A percentile compares a stretch with the other conserved stretches of the same genome.
Conservation (phyloP, 2,329 filamentous ascomycete genomes). For the Parasarocladium wereldwijsianum region DNA sequence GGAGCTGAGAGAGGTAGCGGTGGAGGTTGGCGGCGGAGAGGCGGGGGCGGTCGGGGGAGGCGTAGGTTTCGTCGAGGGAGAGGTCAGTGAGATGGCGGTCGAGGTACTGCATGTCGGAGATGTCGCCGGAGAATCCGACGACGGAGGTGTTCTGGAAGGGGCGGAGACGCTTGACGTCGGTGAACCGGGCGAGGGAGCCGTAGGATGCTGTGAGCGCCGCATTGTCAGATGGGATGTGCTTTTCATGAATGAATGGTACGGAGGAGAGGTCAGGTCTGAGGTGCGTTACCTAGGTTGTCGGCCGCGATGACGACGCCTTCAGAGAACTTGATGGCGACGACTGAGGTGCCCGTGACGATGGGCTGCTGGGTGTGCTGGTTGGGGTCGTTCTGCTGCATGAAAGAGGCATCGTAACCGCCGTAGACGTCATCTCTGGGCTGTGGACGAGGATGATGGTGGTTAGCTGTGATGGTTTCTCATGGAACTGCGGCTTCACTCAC, state of each 20-base stretch:
- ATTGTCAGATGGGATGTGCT: background rate
- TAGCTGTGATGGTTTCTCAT: slow-evolving; percentile 8
- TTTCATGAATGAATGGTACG: background rate
- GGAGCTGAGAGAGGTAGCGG: slow-evolving; percentile 88
- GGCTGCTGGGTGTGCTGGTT: slow-evolving; percentile 83
- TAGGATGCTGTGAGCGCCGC: slow-evolving; percentile 66
- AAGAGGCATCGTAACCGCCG: slow-evolving; percentile 79
- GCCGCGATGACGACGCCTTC: slow-evolving; percentile 92
- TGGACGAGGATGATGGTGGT: slow-evolving; percentile 1
- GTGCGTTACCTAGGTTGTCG: slow-evolving; percentile 71
- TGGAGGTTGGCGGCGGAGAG: slow-evolving; percentile 91
- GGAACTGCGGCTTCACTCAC: slow-evolving; percentile 30
- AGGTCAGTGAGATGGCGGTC: slow-evolving; percentile 81
- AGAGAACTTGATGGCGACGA: slow-evolving; percentile 89
- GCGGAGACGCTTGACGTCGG: slow-evolving; percentile 88
- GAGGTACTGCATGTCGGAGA: slow-evolving; percentile 98
- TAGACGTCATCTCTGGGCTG: slow-evolving; percentile 97
- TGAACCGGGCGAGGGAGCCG: slow-evolving; percentile 91
- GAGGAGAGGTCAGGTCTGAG: background rate
- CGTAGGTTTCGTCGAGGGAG: slow-evolving; percentile 80
- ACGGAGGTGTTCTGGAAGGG: slow-evolving; percentile 73
- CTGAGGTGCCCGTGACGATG: slow-evolving; percentile 91
- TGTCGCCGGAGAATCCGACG: slow-evolving; percentile 89
- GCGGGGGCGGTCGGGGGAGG: slow-evolving; percentile 22
- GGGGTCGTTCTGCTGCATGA: slow-evolving; percentile 57